Evolutionary conservation across 805 yeast species (phyloP), one percentile per base, ranked within the genome.

Genomic region (Hanseniaspora nectarophila): DNA sequence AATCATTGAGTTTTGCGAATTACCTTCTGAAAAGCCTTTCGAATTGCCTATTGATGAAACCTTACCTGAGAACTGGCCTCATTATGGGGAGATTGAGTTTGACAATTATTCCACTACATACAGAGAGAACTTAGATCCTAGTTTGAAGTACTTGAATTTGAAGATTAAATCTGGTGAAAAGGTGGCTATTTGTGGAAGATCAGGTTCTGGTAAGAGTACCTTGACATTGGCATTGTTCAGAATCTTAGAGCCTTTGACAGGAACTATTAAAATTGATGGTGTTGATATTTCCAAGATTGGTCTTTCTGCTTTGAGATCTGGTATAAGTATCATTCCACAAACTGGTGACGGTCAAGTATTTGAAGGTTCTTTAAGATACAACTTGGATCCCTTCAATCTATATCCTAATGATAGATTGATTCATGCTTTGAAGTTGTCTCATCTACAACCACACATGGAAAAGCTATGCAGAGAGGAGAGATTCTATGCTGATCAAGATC

Each of bases 141-240:
- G 78, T 7, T 67, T 81, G 61, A 76, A 72, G 54, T 61, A 73
- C 54, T 57, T 80, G 52, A 64, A 60, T 28, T 60, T 73, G 57
- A 67, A 56, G 5, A 70, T 83, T 44, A 64, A 70, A 10, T 73
- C 81, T 0, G 69, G 73, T 21, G 86, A 85, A 63, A 85, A 82
- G 60, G 74, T 86, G 58, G 95, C 95, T 48, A 81, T 86, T 53
- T 83, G 92, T 70, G 95, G 95, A 43, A 75, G 95, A 63, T 86
- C 95, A 0, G 95, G 95, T 59, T 94, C 95, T 2, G 95, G 95
- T 47, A 81, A 80, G 65, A 70, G 81, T 2, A 74, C 85, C 4
- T 77, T 80, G 47, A 80, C 80, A 80, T 72, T 80, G 7, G 82
- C 84, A 1, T 63, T 80, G 53, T 80, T 73, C 61, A 67, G 85